phyloP scores from a whole-genome alignment of 164 flowering plant species.

The Brasenia schreberi region DNA sequence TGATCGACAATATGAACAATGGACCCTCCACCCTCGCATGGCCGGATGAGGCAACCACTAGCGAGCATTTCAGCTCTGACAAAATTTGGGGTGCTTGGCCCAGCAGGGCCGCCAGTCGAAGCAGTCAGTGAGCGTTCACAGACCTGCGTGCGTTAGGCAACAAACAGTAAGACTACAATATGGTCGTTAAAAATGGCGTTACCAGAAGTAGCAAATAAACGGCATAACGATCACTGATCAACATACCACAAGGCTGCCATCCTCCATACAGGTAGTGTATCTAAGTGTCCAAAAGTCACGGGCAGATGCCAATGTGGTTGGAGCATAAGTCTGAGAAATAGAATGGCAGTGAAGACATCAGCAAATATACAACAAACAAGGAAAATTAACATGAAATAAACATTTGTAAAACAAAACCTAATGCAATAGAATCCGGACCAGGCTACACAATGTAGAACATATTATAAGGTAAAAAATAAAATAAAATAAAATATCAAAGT shows the following conservation, averaged over 20 bases:
- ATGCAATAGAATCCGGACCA: constrained; percentile 95
- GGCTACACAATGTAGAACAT: constrained; percentile 30
- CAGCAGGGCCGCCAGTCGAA: constrained; percentile 55
- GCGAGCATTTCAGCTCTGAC: constrained; percentile 70
- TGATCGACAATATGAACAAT: constrained; percentile 83
- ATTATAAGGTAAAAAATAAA: background rate
- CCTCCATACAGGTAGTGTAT: constrained; percentile 58
- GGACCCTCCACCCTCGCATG: constrained; percentile 88
- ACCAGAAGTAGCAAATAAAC: no score
- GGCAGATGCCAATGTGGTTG: constrained; percentile 81
- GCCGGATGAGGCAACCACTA: constrained; percentile 69
- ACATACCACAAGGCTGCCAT: constrained; percentile 81
- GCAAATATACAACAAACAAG: no score
- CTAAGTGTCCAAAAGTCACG: constrained; percentile 87
- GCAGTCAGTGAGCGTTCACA: constrained; percentile 78
- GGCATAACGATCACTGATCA: background rate
- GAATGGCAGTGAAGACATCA: no score
- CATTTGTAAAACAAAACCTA: background rate
- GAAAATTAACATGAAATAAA: no score
- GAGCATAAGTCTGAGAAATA: constrained; percentile 52
- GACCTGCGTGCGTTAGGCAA: constrained; percentile 24
- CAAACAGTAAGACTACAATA: no score
- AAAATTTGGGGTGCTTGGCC: constrained; percentile 43
- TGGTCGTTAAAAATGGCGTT: no score
- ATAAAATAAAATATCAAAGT: no score